These are phyloP conservation scores for Claviceps quebecensis DNA, from an alignment of 2,329 filamentous ascomycete species.

Conservation along the genomic window DNA sequence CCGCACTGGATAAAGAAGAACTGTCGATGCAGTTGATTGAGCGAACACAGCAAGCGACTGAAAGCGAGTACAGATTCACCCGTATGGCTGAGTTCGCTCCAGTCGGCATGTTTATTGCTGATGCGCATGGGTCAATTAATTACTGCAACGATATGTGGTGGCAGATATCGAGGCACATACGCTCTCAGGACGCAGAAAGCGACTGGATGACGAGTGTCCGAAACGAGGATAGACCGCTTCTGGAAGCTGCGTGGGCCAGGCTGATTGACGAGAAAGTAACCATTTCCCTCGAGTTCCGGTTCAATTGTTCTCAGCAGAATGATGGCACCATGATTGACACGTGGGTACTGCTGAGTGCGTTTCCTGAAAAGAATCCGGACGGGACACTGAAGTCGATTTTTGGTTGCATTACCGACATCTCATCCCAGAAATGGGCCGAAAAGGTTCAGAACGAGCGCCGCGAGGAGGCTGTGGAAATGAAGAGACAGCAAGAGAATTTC, in stretches of 20 bases:
- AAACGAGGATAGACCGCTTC: conserved; percentile 45
- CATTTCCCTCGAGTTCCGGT: conserved; percentile 60
- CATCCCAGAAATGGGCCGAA: conserved; percentile 73
- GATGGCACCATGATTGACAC: conserved; percentile 50
- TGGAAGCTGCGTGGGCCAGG: conserved; percentile 47
- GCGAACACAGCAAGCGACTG: conserved; percentile 45
- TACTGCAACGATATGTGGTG: conserved; percentile 75
- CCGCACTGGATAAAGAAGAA: conserved; percentile 63
- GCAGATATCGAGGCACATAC: conserved; percentile 54
- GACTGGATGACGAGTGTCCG: conserved; percentile 61
- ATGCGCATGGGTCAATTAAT: conserved; percentile 53
- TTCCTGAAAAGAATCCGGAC: conserved; percentile 52
- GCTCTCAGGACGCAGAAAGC: conserved; percentile 41
- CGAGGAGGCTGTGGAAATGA: conserved; percentile 69
- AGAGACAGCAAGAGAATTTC: conserved; percentile 57
- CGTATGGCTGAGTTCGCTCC: conserved; percentile 75
- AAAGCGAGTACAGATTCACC: conserved; percentile 66
- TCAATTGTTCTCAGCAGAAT: conserved; percentile 52
- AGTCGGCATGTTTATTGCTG: conserved; percentile 75
- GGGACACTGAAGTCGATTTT: conserved; percentile 62
- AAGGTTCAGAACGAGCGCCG: conserved; percentile 63
- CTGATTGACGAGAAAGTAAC: conserved; percentile 47
- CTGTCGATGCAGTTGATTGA: conserved; percentile 61
- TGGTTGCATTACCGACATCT: conserved; percentile 74
- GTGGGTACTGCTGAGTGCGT: conserved; percentile 66